A percentile compares a stretch with the other conserved stretches of the same genome.
Conservation (phyloP, 352 stramenopile genomes). For the Phytopythium boreale region DNA sequence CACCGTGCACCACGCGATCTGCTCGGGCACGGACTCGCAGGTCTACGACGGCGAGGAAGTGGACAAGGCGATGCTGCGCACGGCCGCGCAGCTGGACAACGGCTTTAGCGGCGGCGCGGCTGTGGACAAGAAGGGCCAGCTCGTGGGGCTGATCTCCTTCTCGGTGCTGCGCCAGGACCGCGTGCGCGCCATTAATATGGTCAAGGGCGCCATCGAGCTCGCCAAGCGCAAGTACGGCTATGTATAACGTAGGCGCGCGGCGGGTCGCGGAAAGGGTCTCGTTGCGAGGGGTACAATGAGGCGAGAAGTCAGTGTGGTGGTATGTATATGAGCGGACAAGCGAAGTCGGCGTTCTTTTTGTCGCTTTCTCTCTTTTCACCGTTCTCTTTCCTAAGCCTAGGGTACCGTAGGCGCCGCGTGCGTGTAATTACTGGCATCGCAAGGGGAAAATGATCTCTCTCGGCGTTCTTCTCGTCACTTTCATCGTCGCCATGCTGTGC, state of each 20-base stretch:
- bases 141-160: conserved; percentile 87
- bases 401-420: not conserved
- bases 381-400: not conserved
- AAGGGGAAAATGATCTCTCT: not conserved
- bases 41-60: conserved; percentile 83
- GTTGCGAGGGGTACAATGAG: conserved; percentile 5
- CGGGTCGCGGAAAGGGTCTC: not conserved
- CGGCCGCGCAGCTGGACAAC: conserved; percentile 81
- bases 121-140: conserved; percentile 81
- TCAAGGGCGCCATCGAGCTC: conserved; percentile 82
- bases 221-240: conserved; percentile 79
- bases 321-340: conserved; percentile 3
- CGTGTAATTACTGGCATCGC: conserved; percentile 1
- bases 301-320: not conserved
- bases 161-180: conserved; percentile 83
- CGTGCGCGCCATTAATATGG: conserved; percentile 88
- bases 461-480: too few relatives aligned
- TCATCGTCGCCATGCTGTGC: too few relatives aligned
- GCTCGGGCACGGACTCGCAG: conserved; percentile 84
- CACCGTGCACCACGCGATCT: conserved; percentile 88
- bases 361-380: not conserved
- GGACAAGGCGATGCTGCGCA: conserved; percentile 84
- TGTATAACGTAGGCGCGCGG: conserved; percentile 25
- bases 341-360: not conserved
- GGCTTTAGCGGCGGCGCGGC: conserved; percentile 82